Conservation (phyloP, 192 early-diverging fungal genomes). For the Coemansia erecta region DNA sequence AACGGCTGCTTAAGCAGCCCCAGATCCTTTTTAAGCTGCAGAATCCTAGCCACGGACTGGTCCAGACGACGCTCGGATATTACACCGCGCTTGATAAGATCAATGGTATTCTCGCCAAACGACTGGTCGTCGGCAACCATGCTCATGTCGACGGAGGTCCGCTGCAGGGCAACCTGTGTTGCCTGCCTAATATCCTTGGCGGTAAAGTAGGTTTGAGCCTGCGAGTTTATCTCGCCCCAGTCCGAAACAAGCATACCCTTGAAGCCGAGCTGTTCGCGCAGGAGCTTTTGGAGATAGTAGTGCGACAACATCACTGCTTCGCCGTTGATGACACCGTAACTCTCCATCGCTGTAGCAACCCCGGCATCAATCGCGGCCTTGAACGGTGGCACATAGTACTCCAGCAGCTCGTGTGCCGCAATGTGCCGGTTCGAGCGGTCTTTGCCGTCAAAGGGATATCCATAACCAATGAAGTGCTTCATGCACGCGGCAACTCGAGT, state of each 20-base stretch:
- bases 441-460: slow-evolving; percentile 51
- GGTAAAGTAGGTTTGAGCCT: slow-evolving; percentile 50
- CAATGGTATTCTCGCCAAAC: slow-evolving; percentile 42
- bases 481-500: slow-evolving; percentile 62
- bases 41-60: slow-evolving; percentile 54
- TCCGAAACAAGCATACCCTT: slow-evolving; percentile 62
- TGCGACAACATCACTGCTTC: slow-evolving; percentile 57
- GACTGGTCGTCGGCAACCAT: slow-evolving; percentile 62
- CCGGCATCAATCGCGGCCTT: slow-evolving; percentile 60
- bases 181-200: slow-evolving; percentile 48
- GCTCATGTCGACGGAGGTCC: slow-evolving; percentile 60
- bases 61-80: slow-evolving; percentile 47
- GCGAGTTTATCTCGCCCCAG: slow-evolving; percentile 59
- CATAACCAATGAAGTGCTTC: slow-evolving; percentile 69
- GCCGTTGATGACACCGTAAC: slow-evolving; percentile 62
- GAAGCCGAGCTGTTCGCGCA: slow-evolving; percentile 55
- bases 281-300: slow-evolving; percentile 54
- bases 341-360: slow-evolving; percentile 63
- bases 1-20: slow-evolving; percentile 56
- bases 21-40: slow-evolving; percentile 70
- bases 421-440: slow-evolving; percentile 47
- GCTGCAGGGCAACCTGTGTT: slow-evolving; percentile 37
- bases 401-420: slow-evolving; percentile 55
- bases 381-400: slow-evolving; percentile 64
- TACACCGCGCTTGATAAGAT: slow-evolving; percentile 38